Base-by-base conservation (phyloP, 306 rosid species). In the Myrica gale region DNA sequence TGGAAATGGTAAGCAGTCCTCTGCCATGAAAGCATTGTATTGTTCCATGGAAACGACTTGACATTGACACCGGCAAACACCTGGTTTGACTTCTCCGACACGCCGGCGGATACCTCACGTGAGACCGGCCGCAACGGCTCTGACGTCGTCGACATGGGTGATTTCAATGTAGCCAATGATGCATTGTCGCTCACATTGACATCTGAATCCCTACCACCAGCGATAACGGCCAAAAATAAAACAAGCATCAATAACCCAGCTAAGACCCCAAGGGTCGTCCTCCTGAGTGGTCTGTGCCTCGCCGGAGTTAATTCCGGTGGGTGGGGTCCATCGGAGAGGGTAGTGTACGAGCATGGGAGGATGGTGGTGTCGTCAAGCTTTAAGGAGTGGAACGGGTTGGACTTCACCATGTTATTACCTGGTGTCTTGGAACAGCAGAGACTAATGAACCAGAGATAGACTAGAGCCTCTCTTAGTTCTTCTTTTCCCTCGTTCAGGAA, bases 1-100 rank as follows among this genome's bases (percentile, higher is more conserved):
- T 93, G 98, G 75, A 93, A 93, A 82, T 93, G 98, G 75, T 57
- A 93, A 42, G 97, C 87, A 0, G 92, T 93, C 81, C 98, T 88
- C 84, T 93, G 98, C 98, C 98, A 93, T 0, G 96, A 90, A 45
- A 93, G 51, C 91, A 93, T 86, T 50, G 76, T 87, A 32, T 91
- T 82, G 78, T 84, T 88, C 98, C 98, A 93, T 0, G 93, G 91
- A 81, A 73, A 91, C 2, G 50, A 80, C 74, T 50, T 66, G 2
- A 37, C 43, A 47, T 45, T 74, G 46, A 0, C 50, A 48, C 48
- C 43, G 21, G n/a, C 26, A 62, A 74, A 65, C 6, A 84, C 15
- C 78, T 73, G 57, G 75, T 74, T 90, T 4, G 90, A 55, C 83
- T 93, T 93, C 74, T 87, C 89, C 0, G 98, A 93, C 9, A 93